Conservation (phyloP, 2,329 filamentous ascomycete species). For the Chaetomium globosum region DNA sequence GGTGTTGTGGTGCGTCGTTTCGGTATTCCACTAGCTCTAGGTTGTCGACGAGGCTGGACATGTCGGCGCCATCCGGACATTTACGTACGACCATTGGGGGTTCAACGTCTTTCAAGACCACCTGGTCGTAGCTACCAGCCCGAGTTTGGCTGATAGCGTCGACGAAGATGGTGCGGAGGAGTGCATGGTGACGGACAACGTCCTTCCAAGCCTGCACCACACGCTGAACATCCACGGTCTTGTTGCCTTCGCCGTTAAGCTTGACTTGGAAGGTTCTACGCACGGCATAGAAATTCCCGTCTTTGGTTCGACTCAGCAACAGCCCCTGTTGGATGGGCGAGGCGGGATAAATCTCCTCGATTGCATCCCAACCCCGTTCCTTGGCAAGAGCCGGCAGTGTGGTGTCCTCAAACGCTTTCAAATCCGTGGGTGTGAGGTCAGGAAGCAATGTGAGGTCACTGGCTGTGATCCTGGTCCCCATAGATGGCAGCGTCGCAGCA, state of each 20-base stretch:
- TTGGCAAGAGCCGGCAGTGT: conserved; percentile 47
- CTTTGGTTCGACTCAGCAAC: conserved; percentile 34
- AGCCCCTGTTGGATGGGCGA: conserved; percentile 37
- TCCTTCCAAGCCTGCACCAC: conserved; percentile 35
- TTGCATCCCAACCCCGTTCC: conserved; percentile 25
- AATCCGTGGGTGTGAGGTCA: conserved; percentile 48
- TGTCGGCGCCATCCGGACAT: conserved; percentile 22
- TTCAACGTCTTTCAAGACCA: conserved; percentile 36
- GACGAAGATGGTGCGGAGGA: conserved; percentile 40
- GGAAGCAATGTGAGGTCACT: conserved; percentile 35
- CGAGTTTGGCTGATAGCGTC: conserved; percentile 30
- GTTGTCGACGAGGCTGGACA: conserved; percentile 41
- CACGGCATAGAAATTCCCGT: conserved; percentile 33
- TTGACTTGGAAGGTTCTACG: conserved; percentile 28
- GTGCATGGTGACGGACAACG: conserved; percentile 37
- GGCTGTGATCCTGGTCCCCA: conserved; percentile 18
- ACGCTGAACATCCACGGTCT: conserved; percentile 23
- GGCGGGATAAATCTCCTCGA: conserved; percentile 36
- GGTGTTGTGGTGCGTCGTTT: conserved; percentile 30
- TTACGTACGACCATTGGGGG: conserved; percentile 21
- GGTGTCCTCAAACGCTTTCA: conserved; percentile 48
- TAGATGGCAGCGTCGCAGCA: conserved; percentile 22
- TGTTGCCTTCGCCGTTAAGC: conserved; percentile 3
- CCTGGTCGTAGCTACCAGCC: conserved; percentile 36
- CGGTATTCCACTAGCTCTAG: conserved; percentile 39